A percentile compares a stretch with the other conserved stretches of the same genome.
phyloP scores from a whole-genome alignment of 1,284 basidiomycete species.

The Leccinum cinnamomeum region DNA sequence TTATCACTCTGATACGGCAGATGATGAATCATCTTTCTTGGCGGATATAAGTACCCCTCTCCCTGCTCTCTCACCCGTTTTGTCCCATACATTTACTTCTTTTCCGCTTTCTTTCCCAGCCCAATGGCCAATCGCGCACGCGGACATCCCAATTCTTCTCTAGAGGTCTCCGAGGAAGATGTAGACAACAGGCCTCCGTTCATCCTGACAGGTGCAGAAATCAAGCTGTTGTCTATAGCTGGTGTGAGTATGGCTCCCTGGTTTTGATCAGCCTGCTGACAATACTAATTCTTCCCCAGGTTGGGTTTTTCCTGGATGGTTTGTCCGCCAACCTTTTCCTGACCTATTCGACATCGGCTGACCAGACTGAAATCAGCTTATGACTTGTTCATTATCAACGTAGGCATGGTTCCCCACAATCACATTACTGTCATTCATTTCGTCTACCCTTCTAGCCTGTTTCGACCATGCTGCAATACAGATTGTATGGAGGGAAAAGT shows the following conservation, averaged over 20 bases:
- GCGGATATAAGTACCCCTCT: conserved; percentile 18
- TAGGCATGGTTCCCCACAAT: conserved; percentile 29
- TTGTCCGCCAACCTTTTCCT: conserved; percentile 17
- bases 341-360: not conserved
- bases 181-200: conserved; percentile 44
- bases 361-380: conserved; percentile 47
- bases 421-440: not conserved
- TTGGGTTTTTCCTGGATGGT: conserved; percentile 73
- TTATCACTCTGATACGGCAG: not conserved
- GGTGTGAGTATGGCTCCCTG: conserved; percentile 43
- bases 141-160: conserved; percentile 15
- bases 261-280: conserved; percentile 9
- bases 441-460: conserved; percentile 51
- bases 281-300: conserved; percentile 34
- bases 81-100: not conserved
- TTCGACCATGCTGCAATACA: conserved; percentile 73
- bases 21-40: not conserved
- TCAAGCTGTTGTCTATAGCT: conserved; percentile 60
- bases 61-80: not conserved
- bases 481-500: conserved; percentile 55
- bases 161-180: conserved; percentile 51
- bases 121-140: conserved; percentile 15
- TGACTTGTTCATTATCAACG: conserved; percentile 79
- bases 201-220: conserved; percentile 46
- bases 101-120: not conserved